Percentiles rank a stretch among this genome's conserved stretches.
Conservation (phyloP, 2,329 filamentous ascomycete genomes). For the Neospermospora avenae region DNA sequence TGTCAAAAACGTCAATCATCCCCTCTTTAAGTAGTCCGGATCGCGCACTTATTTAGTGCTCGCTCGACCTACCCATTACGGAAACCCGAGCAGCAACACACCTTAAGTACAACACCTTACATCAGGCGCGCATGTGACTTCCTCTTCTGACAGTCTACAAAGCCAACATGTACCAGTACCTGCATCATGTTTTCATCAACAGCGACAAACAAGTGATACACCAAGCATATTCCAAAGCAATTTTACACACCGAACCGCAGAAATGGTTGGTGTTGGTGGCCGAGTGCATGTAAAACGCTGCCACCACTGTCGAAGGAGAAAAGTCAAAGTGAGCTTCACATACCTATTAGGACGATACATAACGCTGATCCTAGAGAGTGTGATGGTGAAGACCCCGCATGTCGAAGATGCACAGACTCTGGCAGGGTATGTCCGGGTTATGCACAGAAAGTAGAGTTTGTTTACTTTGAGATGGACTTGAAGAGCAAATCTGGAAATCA, state of each 20-base stretch:
- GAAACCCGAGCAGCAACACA: not conserved
- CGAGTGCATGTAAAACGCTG: conserved; percentile 8
- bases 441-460: conserved; percentile 7
- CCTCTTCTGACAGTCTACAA: too few species aligned
- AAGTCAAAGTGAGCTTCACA: not conserved
- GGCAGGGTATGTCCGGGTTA: conserved; percentile 12
- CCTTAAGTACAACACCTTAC: not conserved
- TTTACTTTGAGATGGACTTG: not conserved
- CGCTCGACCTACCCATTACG: not conserved
- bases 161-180: too few species aligned
- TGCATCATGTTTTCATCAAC: too few species aligned
- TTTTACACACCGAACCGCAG: too few species aligned
- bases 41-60: not conserved
- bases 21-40: not conserved
- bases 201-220: too few species aligned
- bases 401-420: conserved; percentile 10
- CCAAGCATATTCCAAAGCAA: too few species aligned
- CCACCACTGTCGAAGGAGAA: conserved; percentile 9
- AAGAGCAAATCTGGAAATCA: not conserved
- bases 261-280: conserved; percentile 13
- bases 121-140: not conserved
- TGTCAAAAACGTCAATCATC: not conserved
- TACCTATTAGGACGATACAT: not conserved
- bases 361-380: conserved; percentile 9
- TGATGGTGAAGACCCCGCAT: conserved; percentile 14